Conservation (phyloP, 495 filamentous ascomycete genomes). For the Aspergillus campestris region DNA sequence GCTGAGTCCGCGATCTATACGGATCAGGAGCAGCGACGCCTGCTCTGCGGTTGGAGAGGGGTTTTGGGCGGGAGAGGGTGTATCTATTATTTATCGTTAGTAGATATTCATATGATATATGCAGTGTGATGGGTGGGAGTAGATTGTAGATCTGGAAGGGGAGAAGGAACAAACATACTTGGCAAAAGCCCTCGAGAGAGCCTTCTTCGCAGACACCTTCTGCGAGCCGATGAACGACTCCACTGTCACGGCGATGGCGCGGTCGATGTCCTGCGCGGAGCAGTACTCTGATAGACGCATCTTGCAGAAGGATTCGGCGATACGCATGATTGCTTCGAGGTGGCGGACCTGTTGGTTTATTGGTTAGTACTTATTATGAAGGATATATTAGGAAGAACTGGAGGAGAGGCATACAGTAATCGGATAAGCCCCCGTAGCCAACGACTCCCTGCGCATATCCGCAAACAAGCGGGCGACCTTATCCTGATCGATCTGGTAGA, state of each 20-base stretch:
- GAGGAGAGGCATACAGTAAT: conserved; percentile 70
- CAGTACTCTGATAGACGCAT: conserved; percentile 96
- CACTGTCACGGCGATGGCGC: conserved; percentile 93
- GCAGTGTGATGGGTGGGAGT: neutral
- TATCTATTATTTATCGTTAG: conserved; percentile 21
- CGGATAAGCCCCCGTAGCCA: conserved; percentile 92
- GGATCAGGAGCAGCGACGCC: conserved; percentile 31
- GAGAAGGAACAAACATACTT: conserved; percentile 62
- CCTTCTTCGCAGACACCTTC: conserved; percentile 97
- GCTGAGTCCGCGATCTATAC: neutral
- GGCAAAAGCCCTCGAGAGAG: conserved; percentile 89
- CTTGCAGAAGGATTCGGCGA: conserved; percentile 83
- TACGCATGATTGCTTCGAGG: conserved; percentile 94
- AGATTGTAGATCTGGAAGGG: too few species aligned
- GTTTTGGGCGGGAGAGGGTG: conserved; percentile 39
- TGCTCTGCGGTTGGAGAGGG: conserved; percentile 36
- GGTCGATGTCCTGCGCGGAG: conserved; percentile 81
- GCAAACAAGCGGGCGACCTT: conserved; percentile 91
- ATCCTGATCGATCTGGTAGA: conserved; percentile 97
- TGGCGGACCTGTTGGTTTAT: conserved; percentile 73
- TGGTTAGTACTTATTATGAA: neutral
- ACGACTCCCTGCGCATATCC: conserved; percentile 87
- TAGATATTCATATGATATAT: conserved; percentile 12
- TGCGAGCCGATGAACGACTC: conserved; percentile 94
- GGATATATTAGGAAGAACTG: neutral